Conservation (phyloP, 2,329 filamentous ascomycete genomes). For the Fusarium hainanense region DNA sequence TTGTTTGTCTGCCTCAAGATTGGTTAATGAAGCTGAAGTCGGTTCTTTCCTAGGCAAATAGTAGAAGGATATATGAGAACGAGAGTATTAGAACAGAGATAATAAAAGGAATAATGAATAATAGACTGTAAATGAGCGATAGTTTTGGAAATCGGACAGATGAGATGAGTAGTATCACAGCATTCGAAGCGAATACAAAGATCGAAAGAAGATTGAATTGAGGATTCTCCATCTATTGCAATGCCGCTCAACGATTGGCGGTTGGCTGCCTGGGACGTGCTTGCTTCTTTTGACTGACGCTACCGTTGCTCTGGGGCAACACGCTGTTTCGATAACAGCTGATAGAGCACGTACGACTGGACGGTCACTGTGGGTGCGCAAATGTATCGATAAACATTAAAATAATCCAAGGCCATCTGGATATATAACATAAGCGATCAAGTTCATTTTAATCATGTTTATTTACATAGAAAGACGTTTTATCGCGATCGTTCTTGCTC, state of each 20-base stretch:
- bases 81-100: conserved; percentile 2
- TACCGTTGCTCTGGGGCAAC: conserved; percentile 45
- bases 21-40: background rate
- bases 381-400: too few species aligned
- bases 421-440: rapidly evolving
- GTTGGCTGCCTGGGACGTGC: conserved; percentile 32
- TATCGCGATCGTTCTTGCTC: background rate
- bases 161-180: conserved; percentile 5
- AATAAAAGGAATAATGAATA: background rate
- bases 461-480: background rate
- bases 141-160: background rate
- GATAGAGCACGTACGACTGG: conserved; percentile 30
- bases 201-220: conserved; percentile 11
- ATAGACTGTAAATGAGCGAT: background rate
- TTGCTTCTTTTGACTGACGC: conserved; percentile 35
- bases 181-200: conserved; percentile 4
- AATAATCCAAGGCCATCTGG: background rate
- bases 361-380: background rate
- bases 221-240: conserved; percentile 26
- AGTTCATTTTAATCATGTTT: background rate
- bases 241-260: conserved; percentile 20
- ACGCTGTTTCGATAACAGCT: conserved; percentile 42
- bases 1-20: conserved; percentile 11
- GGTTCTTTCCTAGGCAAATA: background rate
- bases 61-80: background rate